phyloP scores from a whole-genome alignment of 768 basidiomycete species.

The Leccinum longicurvipes region DNA sequence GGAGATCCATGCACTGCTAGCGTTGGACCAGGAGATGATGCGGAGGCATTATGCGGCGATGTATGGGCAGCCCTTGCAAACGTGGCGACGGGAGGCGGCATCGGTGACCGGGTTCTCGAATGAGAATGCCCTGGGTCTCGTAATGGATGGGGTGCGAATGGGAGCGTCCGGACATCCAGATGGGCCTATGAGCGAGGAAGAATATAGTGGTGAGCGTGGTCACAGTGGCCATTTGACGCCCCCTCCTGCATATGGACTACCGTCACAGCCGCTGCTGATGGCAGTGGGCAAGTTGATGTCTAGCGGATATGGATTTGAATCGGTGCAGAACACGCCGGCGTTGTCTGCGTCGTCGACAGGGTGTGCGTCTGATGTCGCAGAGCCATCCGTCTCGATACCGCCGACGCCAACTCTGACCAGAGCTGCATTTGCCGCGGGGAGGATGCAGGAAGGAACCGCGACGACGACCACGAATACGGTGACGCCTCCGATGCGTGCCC shows the following conservation, averaged over 20 bases:
- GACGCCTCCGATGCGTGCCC: conserved; percentile 6
- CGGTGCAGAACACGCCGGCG: background rate
- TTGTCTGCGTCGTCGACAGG: background rate
- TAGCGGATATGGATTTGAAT: background rate
- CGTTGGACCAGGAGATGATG: conserved; percentile 17
- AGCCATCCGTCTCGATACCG: background rate
- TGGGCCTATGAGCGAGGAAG: background rate
- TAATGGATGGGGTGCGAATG: background rate
- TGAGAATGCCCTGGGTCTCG: conserved; percentile 12
- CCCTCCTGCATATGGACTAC: conserved; percentile 6
- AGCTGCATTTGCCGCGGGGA: conserved; percentile 5
- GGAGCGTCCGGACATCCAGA: background rate
- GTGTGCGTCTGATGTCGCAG: background rate
- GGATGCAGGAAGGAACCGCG: background rate
- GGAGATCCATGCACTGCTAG: conserved; percentile 17
- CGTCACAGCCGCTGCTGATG: background rate
- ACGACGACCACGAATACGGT: background rate
- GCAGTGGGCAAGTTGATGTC: background rate
- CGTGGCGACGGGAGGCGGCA: background rate
- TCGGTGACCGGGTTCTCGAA: background rate
- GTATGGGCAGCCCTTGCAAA: conserved; percentile 4
- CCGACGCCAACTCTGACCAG: conserved; percentile 13
- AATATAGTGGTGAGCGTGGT: background rate
- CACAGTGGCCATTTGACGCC: background rate
- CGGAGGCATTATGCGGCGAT: conserved; percentile 10